These are phyloP conservation scores for Pterocarpus santalinus DNA, from an alignment of 306 rosid species.

Conservation along the genomic window DNA sequence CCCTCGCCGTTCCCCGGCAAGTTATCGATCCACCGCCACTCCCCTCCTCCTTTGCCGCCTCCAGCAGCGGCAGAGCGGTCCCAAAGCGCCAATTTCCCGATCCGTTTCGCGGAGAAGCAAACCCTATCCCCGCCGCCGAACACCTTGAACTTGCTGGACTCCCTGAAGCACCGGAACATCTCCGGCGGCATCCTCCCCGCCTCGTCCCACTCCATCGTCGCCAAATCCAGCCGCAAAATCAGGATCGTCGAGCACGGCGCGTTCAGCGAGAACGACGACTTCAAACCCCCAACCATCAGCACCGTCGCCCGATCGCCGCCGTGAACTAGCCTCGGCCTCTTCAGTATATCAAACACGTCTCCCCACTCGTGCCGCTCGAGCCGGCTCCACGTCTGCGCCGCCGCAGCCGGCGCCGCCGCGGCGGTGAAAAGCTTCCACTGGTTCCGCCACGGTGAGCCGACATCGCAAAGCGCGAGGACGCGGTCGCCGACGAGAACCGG, in stretches of 20 bases:
- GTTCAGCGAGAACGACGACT: slow-evolving; percentile 75
- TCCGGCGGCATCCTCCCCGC: slow-evolving; percentile 87
- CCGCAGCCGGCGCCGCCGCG: slow-evolving; percentile 20
- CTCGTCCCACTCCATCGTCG: slow-evolving; percentile 81
- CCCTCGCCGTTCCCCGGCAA: slow-evolving; percentile 75
- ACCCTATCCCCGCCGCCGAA: slow-evolving; percentile 78
- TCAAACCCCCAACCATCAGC: slow-evolving; percentile 87
- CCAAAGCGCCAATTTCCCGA: slow-evolving; percentile 81
- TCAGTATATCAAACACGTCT: slow-evolving; percentile 83
- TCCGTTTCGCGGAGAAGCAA: slow-evolving; percentile 83
- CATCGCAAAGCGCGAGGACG: slow-evolving; percentile 82
- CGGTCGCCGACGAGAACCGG: slow-evolving; percentile 72
- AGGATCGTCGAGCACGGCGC: slow-evolving; percentile 82
- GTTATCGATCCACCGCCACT: slow-evolving; percentile 82
- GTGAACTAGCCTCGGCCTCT: slow-evolving; percentile 79
- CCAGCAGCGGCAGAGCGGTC: slow-evolving; percentile 28
- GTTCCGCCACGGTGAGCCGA: slow-evolving; percentile 92
- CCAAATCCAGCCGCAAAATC: slow-evolving; percentile 76
- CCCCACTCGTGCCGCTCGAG: slow-evolving; percentile 84
- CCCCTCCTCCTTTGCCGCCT: slow-evolving; percentile 35
- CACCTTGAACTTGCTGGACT: slow-evolving; percentile 83
- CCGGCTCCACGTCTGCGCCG: slow-evolving; percentile 65
- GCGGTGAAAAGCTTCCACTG: slow-evolving; percentile 84
- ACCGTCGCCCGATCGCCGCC: slow-evolving; percentile 43
- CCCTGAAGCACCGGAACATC: slow-evolving; percentile 81